Conservation (phyloP, 345 rosid genomes). For the Eucalyptus tenuipes region DNA sequence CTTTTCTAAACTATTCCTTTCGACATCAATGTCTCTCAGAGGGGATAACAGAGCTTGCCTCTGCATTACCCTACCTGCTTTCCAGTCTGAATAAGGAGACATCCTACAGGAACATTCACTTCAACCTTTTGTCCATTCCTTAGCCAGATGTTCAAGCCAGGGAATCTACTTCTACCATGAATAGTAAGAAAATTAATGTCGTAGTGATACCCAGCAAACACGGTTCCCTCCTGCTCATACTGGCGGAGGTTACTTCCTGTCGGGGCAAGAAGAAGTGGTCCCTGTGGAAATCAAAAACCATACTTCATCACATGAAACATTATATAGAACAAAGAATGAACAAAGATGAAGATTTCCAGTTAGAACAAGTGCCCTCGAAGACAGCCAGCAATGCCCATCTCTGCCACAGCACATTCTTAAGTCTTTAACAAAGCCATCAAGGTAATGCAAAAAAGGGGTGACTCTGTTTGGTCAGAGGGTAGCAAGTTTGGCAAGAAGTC, state of each 20-base stretch:
- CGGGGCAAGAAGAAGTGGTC: conserved; percentile 97
- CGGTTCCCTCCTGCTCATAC: conserved; percentile 67
- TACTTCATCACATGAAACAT: background rate
- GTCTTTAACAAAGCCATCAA: background rate
- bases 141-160: conserved; percentile 92
- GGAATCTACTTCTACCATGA: conserved; percentile 94
- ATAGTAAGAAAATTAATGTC: conserved; percentile 92
- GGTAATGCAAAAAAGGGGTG: background rate
- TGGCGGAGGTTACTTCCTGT: conserved; percentile 82
- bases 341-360: background rate
- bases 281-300: conserved; percentile 21
- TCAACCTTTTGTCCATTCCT: conserved; percentile 83
- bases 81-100: conserved; percentile 89
- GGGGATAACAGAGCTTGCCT: background rate
- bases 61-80: conserved; percentile 44
- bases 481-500: too few relatives aligned
- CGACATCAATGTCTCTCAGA: background rate
- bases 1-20: background rate
- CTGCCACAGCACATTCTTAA: background rate
- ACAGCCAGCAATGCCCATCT: background rate
- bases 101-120: conserved; percentile 88
- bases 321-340: background rate
- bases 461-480: background rate
- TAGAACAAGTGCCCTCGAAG: background rate
- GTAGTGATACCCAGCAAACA: conserved; percentile 98